These are phyloP conservation scores for Penicillium goetzii DNA, from an alignment of 495 filamentous ascomycete genomes.

Conservation along the genomic window DNA sequence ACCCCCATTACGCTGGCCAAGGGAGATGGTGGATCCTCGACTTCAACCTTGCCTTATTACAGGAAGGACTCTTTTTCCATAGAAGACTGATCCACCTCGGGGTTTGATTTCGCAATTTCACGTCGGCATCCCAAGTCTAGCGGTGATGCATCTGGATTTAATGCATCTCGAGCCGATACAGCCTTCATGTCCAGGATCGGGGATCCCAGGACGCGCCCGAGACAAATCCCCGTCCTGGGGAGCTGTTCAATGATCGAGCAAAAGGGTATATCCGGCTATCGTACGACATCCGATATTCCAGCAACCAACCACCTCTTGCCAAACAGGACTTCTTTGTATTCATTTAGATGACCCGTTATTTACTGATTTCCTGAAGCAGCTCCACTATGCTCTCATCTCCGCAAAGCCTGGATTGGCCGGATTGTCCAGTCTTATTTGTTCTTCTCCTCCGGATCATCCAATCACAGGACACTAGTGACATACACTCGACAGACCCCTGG, in stretches of 20 bases:
- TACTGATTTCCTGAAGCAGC: background rate
- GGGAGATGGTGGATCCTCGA: background rate
- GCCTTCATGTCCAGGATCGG: background rate
- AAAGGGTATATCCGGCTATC: background rate
- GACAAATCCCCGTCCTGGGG: background rate
- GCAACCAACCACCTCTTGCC: background rate
- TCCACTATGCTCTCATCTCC: background rate
- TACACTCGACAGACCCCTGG: background rate
- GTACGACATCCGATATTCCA: background rate
- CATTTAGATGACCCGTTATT: background rate
- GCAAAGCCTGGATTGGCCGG: background rate
- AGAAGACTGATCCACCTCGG: background rate
- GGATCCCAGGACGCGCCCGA: background rate
- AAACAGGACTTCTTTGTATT: background rate
- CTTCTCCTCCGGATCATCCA: background rate
- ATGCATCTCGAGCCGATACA: background rate
- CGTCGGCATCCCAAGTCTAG: background rate
- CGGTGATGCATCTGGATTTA: background rate
- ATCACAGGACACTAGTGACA: background rate
- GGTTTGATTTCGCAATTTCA: background rate
- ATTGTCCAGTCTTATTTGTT: constrained; percentile 1
- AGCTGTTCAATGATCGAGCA: background rate
- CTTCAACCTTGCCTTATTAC: background rate
- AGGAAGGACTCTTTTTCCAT: background rate
- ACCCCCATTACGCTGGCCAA: background rate